Percentiles rank a stretch among this genome's conserved stretches.
These are phyloP conservation scores for Termitomyces sp. DNA, from an alignment of 768 basidiomycete genomes.

Conservation along the genomic window DNA sequence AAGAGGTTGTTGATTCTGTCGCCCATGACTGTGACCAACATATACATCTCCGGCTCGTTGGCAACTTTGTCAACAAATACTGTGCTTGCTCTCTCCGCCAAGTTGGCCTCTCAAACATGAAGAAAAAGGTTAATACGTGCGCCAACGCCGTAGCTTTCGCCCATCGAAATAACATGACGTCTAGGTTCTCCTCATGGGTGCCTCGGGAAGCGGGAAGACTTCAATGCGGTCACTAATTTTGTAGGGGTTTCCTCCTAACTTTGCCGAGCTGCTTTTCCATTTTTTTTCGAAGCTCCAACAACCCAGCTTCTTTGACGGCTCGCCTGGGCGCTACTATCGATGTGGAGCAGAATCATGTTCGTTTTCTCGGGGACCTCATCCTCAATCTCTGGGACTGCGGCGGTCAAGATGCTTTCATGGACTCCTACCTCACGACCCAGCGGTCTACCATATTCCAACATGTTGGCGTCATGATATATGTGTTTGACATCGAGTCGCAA, in stretches of 20 bases:
- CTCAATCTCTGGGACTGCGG: slow-evolving; percentile 99
- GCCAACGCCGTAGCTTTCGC: slow-evolving; percentile 10
- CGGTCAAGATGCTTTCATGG: slow-evolving; percentile 97
- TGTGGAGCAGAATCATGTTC: slow-evolving; percentile 96
- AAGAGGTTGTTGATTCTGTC: neutral
- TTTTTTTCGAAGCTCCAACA: slow-evolving; percentile 70
- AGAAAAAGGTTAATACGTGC: slow-evolving; percentile 52
- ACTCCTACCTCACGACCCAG: slow-evolving; percentile 90
- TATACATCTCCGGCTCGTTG: slow-evolving; percentile 6
- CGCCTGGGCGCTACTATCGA: slow-evolving; percentile 96
- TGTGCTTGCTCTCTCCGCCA: slow-evolving; percentile 10
- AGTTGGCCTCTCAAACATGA: slow-evolving; percentile 35
- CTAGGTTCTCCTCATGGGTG: slow-evolving; percentile 97
- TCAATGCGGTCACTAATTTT: slow-evolving; percentile 99
- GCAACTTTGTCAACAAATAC: slow-evolving; percentile 15
- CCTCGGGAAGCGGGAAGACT: slow-evolving; percentile 91
- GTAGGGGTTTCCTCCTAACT: slow-evolving; percentile 47
- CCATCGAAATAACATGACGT: slow-evolving; percentile 20
- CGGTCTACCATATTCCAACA: slow-evolving; percentile 95
- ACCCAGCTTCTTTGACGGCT: slow-evolving; percentile 87
- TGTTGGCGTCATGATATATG: slow-evolving; percentile 97
- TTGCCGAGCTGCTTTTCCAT: slow-evolving; percentile 2
- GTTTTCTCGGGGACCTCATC: slow-evolving; percentile 93
- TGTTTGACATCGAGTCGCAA: slow-evolving; percentile 90
- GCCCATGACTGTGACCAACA: slow-evolving; percentile 5